Percentiles rank a stretch among this genome's conserved stretches.
Evolutionary conservation across 2,329 filamentous ascomycete species (phyloP).

Genomic region (Colletotrichum cuscutae): DNA sequence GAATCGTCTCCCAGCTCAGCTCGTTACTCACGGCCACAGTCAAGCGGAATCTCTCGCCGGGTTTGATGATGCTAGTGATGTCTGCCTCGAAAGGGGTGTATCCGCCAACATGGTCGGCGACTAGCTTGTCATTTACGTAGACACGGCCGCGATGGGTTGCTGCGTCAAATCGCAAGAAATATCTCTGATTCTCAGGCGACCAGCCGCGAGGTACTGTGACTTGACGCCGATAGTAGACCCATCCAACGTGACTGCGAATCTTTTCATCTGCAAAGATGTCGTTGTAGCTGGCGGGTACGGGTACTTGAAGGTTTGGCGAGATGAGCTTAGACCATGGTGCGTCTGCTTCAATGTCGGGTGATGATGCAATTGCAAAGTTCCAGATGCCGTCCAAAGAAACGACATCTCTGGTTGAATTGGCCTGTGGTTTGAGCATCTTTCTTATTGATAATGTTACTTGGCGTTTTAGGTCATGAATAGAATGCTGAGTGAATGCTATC

Average conservation of each 20-base stretch:
- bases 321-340: constrained; percentile 41
- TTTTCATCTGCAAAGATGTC: constrained; percentile 38
- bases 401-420: constrained; percentile 31
- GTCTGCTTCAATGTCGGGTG: constrained; percentile 29
- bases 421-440: constrained; percentile 37
- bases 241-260: constrained; percentile 44
- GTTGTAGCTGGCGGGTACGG: constrained; percentile 41
- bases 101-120: constrained; percentile 40
- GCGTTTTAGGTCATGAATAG: too few species aligned
- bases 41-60: constrained; percentile 40
- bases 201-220: constrained; percentile 39
- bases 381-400: constrained; percentile 39
- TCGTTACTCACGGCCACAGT: constrained; percentile 45
- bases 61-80: constrained; percentile 36
- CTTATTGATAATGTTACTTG: background rate
- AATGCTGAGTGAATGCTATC: background rate
- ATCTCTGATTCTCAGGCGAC: constrained; percentile 23
- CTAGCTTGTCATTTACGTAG: constrained; percentile 41
- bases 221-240: constrained; percentile 44
- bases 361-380: constrained; percentile 37
- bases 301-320: constrained; percentile 32
- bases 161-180: constrained; percentile 41
- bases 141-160: constrained; percentile 42
- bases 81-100: constrained; percentile 43
- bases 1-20: constrained; percentile 43